phyloP scores from a whole-genome alignment of 805 yeast species.

The Wickerhamia fluorescens region DNA sequence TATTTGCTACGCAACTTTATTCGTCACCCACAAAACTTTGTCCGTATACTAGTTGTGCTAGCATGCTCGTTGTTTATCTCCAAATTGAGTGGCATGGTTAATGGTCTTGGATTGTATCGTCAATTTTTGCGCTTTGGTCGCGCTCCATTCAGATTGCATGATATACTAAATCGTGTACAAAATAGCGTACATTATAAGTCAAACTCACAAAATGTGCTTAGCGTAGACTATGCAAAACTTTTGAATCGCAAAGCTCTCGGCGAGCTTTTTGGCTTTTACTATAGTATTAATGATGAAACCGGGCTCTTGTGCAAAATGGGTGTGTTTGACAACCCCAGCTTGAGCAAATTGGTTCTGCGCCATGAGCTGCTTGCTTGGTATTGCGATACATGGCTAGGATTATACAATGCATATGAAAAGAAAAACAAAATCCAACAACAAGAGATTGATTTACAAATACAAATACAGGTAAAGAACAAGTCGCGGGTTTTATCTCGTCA shows the following conservation, averaged over 20 bases:
- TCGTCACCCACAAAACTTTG: constrained; percentile 30
- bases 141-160: constrained; percentile 50
- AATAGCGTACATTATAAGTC: constrained; percentile 7
- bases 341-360: constrained; percentile 34
- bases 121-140: constrained; percentile 66
- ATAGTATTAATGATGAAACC: constrained; percentile 60
- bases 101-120: constrained; percentile 50
- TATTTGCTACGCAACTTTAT: constrained; percentile 28
- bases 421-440: constrained; percentile 36
- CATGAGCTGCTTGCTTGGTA: constrained; percentile 70
- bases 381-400: constrained; percentile 50
- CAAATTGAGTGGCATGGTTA: constrained; percentile 38
- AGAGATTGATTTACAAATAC: constrained; percentile 49
- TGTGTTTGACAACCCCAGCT: constrained; percentile 21
- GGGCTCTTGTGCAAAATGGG: constrained; percentile 49
- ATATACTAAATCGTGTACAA: constrained; percentile 26
- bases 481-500: constrained; percentile 41
- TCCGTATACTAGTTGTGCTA: constrained; percentile 26
- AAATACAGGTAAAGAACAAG: constrained; percentile 52
- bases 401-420: constrained; percentile 44
- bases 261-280: constrained; percentile 52
- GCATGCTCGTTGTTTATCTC: constrained; percentile 33
- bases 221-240: constrained; percentile 10
- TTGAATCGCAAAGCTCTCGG: constrained; percentile 41
- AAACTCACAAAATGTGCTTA: constrained; percentile 3